These are phyloP conservation scores for Sordariomycetes sp. DNA, from an alignment of 2,329 filamentous ascomycete species.

Conservation along the genomic window DNA sequence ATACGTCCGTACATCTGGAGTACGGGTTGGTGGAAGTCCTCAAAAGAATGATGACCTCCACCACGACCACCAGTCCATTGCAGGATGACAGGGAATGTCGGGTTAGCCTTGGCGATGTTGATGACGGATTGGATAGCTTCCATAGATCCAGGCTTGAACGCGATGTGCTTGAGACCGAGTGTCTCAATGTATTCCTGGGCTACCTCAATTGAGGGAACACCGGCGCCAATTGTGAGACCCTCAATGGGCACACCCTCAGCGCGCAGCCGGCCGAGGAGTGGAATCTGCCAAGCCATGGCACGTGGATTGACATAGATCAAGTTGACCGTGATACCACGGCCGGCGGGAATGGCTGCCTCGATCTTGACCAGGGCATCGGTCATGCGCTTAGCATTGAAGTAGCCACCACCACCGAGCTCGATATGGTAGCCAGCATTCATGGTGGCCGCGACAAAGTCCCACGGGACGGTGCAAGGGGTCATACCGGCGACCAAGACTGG, in stretches of 20 bases:
- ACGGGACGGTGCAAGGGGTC: constrained; percentile 82
- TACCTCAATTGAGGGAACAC: constrained; percentile 88
- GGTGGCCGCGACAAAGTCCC: constrained; percentile 85
- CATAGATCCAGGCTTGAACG: constrained; percentile 86
- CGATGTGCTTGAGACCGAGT: constrained; percentile 83
- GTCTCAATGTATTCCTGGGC: constrained; percentile 92
- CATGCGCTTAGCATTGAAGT: constrained; percentile 77
- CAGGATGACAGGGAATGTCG: constrained; percentile 81
- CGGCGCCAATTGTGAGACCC: constrained; percentile 84
- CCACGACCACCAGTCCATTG: constrained; percentile 95
- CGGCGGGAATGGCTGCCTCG: constrained; percentile 72
- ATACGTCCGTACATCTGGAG: constrained; percentile 87
- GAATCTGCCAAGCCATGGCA: constrained; percentile 90
- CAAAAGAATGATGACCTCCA: constrained; percentile 88
- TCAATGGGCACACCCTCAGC: constrained; percentile 85
- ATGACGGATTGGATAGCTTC: constrained; percentile 85
- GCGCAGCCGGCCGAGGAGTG: constrained; percentile 68
- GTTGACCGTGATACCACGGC: constrained; percentile 82
- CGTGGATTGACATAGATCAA: constrained; percentile 85
- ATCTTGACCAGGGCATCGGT: constrained; percentile 77
- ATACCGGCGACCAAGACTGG: constrained; percentile 89
- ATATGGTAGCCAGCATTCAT: constrained; percentile 96
- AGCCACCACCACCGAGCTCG: constrained; percentile 82
- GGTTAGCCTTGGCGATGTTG: constrained; percentile 91
- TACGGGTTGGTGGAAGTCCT: constrained; percentile 91